phyloP scores from a whole-genome alignment of 169 alveolate genomes.

The Theileria luwenshuni region DNA sequence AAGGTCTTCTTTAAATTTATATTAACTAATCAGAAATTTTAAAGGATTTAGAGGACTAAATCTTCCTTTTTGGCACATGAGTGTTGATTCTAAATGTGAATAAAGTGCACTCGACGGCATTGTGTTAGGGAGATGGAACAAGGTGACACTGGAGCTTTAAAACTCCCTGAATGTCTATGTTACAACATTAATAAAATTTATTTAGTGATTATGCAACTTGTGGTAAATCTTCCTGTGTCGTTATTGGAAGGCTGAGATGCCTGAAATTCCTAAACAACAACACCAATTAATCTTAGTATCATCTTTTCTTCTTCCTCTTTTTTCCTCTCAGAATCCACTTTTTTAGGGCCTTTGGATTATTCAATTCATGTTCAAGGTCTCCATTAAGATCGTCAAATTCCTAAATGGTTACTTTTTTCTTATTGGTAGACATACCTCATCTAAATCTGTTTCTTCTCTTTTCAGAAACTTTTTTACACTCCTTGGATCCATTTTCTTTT shows the following conservation, averaged over 20 bases:
- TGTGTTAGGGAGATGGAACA: no score
- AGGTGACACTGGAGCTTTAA: no score
- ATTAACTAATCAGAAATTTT: background rate
- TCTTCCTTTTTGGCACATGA: background rate
- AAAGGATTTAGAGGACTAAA: constrained; percentile 2
- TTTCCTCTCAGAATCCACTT: constrained; percentile 20
- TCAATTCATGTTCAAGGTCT: background rate
- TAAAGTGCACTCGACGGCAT: constrained; percentile 30
- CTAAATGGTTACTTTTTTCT: background rate
- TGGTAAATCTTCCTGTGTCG: no score
- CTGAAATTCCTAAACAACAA: no score
- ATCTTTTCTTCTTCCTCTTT: background rate
- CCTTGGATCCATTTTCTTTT: constrained; percentile 74
- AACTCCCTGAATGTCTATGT: no score
- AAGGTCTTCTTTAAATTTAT: background rate
- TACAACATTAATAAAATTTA: no score
- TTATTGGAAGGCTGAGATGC: no score
- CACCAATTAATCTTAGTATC: background rate
- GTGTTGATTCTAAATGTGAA: constrained; percentile 25
- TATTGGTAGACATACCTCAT: background rate
- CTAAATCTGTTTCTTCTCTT: background rate
- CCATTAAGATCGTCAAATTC: constrained; percentile 4
- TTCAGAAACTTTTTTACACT: constrained; percentile 29
- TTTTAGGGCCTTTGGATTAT: background rate
- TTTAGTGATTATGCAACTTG: no score